Evolutionary conservation across 305 asterid genomes (phyloP), one percentile per base, ranked within the genome.

Genomic region (Fraxinus greggii): DNA sequence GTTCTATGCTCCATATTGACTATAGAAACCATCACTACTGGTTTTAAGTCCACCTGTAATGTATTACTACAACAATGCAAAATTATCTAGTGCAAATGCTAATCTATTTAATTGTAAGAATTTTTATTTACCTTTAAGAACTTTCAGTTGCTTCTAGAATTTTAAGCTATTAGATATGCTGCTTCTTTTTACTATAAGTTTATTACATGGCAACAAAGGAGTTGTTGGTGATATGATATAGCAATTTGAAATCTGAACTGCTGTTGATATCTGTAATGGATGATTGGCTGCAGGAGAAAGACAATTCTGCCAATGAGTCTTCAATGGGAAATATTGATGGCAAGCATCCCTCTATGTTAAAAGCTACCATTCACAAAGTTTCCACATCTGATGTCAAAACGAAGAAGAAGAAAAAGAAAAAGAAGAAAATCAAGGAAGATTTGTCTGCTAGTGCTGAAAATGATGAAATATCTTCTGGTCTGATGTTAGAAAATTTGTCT

Each of bases 381-480:
- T 32, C 78, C 26, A 51, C 67, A 69, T 83, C 87, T 65, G 90
- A 83, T 85, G 85, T 19, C 73, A 92, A 91, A 84, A 88, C 90
- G 56, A 90, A 91, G 92, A 93, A 88, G 80, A 89, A 84, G 84
- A 89, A 86, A 75, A 92, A 89, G 81, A 90, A 90, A 83, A 90
- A 89, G 90, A 90, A 92, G 86, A 94, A 94, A 77, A 78, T 33
- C 73, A 87, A 79, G 80, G 89, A 85, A 81, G 87, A 87, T 76
- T 38, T 51, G 32, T 82, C 78, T 51, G 51, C 85, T 26, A 77
- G 76, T 54, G 80, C 83, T 1, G 82, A 86, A 72, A 86, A 87
- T 56, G 85, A 70, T 75, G 84, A 81, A 10, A 81, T 63, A 33
- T 80, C 84, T 38, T 75, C 85, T 84, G 77, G 79, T 69, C 82